Evolutionary conservation across 768 basidiomycete genomes (phyloP).

Genomic region (Mycena maculata): DNA sequence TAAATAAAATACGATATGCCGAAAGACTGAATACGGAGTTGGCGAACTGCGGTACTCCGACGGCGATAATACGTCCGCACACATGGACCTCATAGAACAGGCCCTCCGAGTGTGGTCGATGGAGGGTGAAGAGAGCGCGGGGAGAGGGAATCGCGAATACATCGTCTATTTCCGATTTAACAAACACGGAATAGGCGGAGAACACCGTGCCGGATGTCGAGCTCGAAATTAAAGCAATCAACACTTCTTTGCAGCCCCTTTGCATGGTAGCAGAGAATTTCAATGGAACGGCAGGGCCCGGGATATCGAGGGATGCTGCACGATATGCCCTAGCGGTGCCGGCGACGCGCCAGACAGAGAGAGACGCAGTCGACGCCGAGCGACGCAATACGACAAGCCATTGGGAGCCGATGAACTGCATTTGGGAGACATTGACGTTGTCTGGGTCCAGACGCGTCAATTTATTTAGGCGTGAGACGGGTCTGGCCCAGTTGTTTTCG

Average conservation of each 20-base stretch:
- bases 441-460: constrained; percentile 49
- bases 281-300: constrained; percentile 39
- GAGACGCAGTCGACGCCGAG: constrained; percentile 42
- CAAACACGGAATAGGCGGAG: constrained; percentile 37
- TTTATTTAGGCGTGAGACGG: constrained; percentile 48
- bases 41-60: constrained; percentile 19
- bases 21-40: constrained; percentile 26
- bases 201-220: constrained; percentile 27
- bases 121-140: constrained; percentile 26
- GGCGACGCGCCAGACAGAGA: constrained; percentile 59
- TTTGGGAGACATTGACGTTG: constrained; percentile 54
- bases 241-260: constrained; percentile 32
- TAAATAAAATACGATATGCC: constrained; percentile 47
- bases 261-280: constrained; percentile 50
- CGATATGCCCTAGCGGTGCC: constrained; percentile 41
- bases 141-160: constrained; percentile 22
- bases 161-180: constrained; percentile 29
- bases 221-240: constrained; percentile 38
- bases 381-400: constrained; percentile 61
- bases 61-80: constrained; percentile 30
- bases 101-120: constrained; percentile 32
- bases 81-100: constrained; percentile 41
- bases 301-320: constrained; percentile 43
- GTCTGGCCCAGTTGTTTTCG: constrained; percentile 62
- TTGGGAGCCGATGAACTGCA: constrained; percentile 60